These are phyloP conservation scores for Ogataea polymorpha DNA, from an alignment of 805 yeast species.

Conservation along the genomic window DNA sequence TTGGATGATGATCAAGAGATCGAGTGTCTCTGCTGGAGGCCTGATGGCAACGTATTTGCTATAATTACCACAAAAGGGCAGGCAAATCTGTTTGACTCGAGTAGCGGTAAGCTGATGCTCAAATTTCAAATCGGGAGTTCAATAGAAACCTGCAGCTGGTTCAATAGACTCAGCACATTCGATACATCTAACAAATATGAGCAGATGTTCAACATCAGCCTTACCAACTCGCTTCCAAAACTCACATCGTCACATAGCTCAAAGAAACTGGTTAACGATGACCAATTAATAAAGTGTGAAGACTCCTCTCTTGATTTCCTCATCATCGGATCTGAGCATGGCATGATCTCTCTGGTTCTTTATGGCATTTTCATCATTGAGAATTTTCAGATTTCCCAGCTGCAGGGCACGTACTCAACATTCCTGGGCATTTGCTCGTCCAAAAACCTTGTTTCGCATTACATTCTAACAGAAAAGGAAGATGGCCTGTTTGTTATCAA, in stretches of 20 bases:
- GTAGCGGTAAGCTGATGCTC: slow-evolving; percentile 27
- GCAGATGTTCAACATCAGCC: slow-evolving; percentile 21
- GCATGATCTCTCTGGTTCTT: slow-evolving; percentile 25
- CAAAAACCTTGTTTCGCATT: slow-evolving; percentile 25
- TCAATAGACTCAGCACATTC: slow-evolving; percentile 12
- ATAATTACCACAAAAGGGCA: slow-evolving; percentile 23
- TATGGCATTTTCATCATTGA: slow-evolving; percentile 35
- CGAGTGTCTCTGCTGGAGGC: slow-evolving; percentile 28
- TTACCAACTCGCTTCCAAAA: slow-evolving; percentile 26
- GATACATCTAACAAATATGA: slow-evolving; percentile 14
- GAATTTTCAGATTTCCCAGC: slow-evolving; percentile 20
- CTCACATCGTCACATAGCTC: slow-evolving; percentile 22
- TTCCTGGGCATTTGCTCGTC: slow-evolving; percentile 20
- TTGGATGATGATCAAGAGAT: slow-evolving; percentile 20
- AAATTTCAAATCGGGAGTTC: slow-evolving; percentile 15
- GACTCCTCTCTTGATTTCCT: slow-evolving; percentile 29
- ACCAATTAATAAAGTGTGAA: slow-evolving; percentile 22
- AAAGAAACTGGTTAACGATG: slow-evolving; percentile 21
- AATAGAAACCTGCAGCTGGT: slow-evolving; percentile 24
- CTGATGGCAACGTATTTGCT: slow-evolving; percentile 33
- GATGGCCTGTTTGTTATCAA: slow-evolving; percentile 21
- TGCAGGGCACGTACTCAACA: slow-evolving; percentile 14
- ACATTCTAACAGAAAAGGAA: slow-evolving; percentile 21
- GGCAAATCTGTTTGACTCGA: slow-evolving; percentile 29
- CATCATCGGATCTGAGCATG: slow-evolving; percentile 26